Evolutionary conservation across 805 yeast genomes (phyloP), one percentile per base, ranked within the genome.

Genomic region (Martiniozyma abietophila): DNA sequence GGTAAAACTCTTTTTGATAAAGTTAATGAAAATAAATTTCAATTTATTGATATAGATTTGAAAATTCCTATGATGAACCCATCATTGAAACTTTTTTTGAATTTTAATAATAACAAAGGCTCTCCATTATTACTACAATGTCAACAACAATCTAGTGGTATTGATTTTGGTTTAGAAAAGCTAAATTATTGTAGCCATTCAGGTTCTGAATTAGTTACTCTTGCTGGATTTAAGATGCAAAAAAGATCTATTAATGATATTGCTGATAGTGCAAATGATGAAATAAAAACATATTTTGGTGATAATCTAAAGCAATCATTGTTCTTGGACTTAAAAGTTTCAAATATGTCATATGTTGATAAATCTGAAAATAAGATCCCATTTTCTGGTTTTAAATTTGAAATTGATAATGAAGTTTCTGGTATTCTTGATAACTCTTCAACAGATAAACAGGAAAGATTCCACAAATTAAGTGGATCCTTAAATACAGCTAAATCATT

Each of bases 301-400:
- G 69, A 79, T 36, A 68, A 72, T 39, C 57, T 71, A 43, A 89
- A 85, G 50, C 56, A 70, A 11, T 59, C 77, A 6, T 31, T 76
- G 2, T 57, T 66, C 26, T 60, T 71, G 35, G 61, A 65, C 24
- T 62, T 61, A 39, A 46, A 51, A 6, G 38, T 53, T 6, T 76
- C 74, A 40, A 57, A 68, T 4, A 62, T 80, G 39, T 53, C 59
- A 22, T 59, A 42, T 27, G 40, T 57, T 6, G 47, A 55, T 2
- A 36, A 45, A 7, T 54, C 59, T 22, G 39, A 55, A 28, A 58
- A 58, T 8, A 47, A 60, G 9, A 58, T 76, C 26, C 72, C 78
- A 3, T 45, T 66, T 1, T 37, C 50, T 18, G 86, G 86, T 8
- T 36, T 47, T 10, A 46, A 53, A 11, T 7, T 69, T 24, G 54